Conservation (phyloP, 371 early-diverging fungal genomes). For the Blakeslea trispora region DNA sequence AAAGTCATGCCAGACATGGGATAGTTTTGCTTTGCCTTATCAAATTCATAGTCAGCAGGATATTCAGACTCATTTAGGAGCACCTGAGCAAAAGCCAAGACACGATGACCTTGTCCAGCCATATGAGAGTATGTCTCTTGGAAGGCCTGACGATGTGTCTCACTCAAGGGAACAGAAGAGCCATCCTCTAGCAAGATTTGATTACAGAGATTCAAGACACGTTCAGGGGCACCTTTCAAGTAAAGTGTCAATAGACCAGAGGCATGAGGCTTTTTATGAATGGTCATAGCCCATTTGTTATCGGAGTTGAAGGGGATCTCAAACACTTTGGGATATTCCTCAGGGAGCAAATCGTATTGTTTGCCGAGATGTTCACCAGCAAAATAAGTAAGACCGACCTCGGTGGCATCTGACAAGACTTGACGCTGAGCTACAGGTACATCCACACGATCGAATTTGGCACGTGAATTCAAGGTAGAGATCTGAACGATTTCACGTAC, state of each 20-base stretch:
- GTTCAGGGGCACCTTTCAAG: conserved; percentile 96
- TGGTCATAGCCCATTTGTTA: conserved; percentile 93
- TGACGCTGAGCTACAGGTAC: conserved; percentile 57
- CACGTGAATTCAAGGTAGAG: conserved; percentile 77
- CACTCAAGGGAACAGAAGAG: conserved; percentile 51
- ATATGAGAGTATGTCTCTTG: conserved; percentile 77
- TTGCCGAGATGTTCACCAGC: conserved; percentile 62
- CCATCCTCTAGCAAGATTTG: conserved; percentile 53
- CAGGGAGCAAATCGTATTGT: conserved; percentile 66
- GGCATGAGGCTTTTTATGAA: conserved; percentile 73
- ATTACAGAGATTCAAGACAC: conserved; percentile 78
- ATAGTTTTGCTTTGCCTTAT: conserved; percentile 74
- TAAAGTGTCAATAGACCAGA: conserved; percentile 71
- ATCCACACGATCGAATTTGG: conserved; percentile 87
- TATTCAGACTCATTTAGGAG: conserved; percentile 64
- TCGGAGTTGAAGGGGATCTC: conserved; percentile 96
- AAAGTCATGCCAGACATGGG: conserved; percentile 75
- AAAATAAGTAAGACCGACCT: conserved; percentile 84
- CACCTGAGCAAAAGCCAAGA: conserved; percentile 88
- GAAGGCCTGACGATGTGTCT: conserved; percentile 62
- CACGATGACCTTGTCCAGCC: conserved; percentile 93
- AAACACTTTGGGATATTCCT: conserved; percentile 81
- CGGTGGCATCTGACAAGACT: conserved; percentile 91
- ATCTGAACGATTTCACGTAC: conserved; percentile 71
- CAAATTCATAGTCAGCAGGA: conserved; percentile 73